These are phyloP conservation scores for Fonsecaea multimorphosa DNA, from an alignment of 2,329 filamentous ascomycete genomes.

Conservation along the genomic window DNA sequence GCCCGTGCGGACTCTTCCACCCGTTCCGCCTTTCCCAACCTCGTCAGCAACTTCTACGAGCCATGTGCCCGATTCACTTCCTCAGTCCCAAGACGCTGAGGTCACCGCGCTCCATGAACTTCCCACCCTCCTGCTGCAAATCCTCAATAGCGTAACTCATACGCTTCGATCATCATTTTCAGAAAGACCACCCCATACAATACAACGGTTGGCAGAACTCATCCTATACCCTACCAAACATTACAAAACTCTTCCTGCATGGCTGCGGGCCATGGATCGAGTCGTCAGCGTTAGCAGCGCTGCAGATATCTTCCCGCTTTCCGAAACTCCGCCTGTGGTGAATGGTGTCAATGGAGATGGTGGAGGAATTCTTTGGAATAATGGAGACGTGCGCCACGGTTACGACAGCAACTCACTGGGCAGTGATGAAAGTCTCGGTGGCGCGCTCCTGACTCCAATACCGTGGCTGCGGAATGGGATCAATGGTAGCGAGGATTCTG, in stretches of 20 bases:
- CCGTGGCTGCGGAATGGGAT: slow-evolving; percentile 73
- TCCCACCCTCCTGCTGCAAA: slow-evolving; percentile 67
- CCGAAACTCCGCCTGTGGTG: slow-evolving; percentile 61
- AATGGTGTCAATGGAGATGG: slow-evolving; percentile 66
- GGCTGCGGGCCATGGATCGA: slow-evolving; percentile 87
- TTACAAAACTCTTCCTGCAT: slow-evolving; percentile 81
- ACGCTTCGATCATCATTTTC: slow-evolving; percentile 72
- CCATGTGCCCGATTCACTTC: slow-evolving; percentile 52
- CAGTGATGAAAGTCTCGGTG: slow-evolving; percentile 86
- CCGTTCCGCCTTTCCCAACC: slow-evolving; percentile 46
- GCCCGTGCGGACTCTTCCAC: slow-evolving; percentile 45
- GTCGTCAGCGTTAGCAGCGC: slow-evolving; percentile 88
- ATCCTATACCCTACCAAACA: slow-evolving; percentile 76
- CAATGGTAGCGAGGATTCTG: slow-evolving; percentile 41
- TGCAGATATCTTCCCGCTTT: slow-evolving; percentile 80
- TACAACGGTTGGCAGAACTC: slow-evolving; percentile 90
- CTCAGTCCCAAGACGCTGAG: slow-evolving; percentile 51
- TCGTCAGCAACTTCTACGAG: slow-evolving; percentile 47
- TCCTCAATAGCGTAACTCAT: slow-evolving; percentile 64
- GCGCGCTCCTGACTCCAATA: slow-evolving; percentile 90
- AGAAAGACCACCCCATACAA: slow-evolving; percentile 81
- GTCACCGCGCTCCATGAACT: slow-evolving; percentile 53
- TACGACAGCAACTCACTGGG: slow-evolving; percentile 59
- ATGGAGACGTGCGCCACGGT: slow-evolving; percentile 37
- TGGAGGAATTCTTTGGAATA: slow-evolving; percentile 47